These are phyloP conservation scores for Leccinum rimulosum DNA, from an alignment of 768 basidiomycete species.

Conservation along the genomic window DNA sequence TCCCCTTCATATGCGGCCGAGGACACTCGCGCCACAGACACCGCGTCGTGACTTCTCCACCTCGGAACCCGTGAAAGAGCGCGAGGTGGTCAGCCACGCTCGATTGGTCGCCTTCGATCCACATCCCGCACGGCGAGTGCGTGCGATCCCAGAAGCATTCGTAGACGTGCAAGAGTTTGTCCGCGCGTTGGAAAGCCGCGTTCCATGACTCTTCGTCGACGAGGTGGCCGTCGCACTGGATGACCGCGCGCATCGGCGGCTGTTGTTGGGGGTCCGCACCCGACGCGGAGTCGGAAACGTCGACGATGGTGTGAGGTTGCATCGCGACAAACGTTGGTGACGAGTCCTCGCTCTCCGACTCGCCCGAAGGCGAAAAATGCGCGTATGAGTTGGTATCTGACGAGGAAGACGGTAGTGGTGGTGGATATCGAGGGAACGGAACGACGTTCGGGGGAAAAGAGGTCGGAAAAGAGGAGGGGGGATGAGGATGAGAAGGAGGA, in stretches of 20 bases:
- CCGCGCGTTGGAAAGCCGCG: slow-evolving; percentile 19
- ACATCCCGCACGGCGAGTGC: slow-evolving; percentile 30
- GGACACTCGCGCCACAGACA: slow-evolving; percentile 33
- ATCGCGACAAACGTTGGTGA: slow-evolving; percentile 8
- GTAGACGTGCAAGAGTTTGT: slow-evolving; percentile 28
- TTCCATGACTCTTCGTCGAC: slow-evolving; percentile 31
- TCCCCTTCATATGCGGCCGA: slow-evolving; percentile 30
- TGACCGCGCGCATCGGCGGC: slow-evolving; percentile 13
- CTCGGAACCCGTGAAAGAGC: slow-evolving; percentile 30
- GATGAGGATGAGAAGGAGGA: neutral
- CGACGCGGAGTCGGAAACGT: slow-evolving; percentile 9
- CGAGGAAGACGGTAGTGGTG: slow-evolving; percentile 1
- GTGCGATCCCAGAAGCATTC: slow-evolving; percentile 30
- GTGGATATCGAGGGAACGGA: slow-evolving; percentile 22
- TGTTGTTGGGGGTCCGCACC: neutral
- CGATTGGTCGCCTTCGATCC: slow-evolving; percentile 35
- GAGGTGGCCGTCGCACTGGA: slow-evolving; percentile 26
- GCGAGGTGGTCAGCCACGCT: slow-evolving; percentile 33
- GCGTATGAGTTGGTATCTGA: slow-evolving; percentile 12
- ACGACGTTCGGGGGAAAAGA: slow-evolving; percentile 10
- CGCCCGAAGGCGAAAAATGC: slow-evolving; percentile 19
- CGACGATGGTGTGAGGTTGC: slow-evolving; percentile 20
- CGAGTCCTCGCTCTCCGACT: slow-evolving; percentile 25
- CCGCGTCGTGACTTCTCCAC: slow-evolving; percentile 30
- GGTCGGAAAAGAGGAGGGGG: slow-evolving; percentile 6